Evolutionary conservation across 106 monocot genomes (phyloP).

Genomic region (Allium sativum): DNA sequence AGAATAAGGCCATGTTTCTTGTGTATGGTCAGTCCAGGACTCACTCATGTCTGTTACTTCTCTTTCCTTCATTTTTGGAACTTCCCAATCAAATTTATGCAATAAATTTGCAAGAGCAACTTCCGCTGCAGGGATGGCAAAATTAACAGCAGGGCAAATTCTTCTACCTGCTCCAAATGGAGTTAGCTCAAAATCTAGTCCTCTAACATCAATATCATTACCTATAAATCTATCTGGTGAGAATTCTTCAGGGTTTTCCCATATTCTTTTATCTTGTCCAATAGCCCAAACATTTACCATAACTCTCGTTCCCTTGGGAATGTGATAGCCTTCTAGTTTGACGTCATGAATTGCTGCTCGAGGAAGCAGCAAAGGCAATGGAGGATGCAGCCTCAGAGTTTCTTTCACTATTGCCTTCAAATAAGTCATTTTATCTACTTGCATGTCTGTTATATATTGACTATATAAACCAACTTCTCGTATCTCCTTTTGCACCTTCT

Average conservation of each 20-base stretch:
- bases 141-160: neutral
- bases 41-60: neutral
- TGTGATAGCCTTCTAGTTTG: neutral
- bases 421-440: neutral
- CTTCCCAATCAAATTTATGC: neutral
- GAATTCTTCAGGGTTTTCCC: neutral
- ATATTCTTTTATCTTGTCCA: neutral
- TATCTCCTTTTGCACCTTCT: slow-evolving; percentile 12
- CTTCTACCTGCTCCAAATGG: neutral
- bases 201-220: neutral
- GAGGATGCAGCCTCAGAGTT: slow-evolving; percentile 1
- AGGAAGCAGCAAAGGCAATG: neutral
- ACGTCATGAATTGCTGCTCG: neutral
- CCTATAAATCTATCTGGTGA: neutral
- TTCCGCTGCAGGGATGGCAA: neutral
- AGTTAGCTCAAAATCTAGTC: neutral
- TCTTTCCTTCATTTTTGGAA: neutral
- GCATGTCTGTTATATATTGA: slow-evolving; percentile 1
- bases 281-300: slow-evolving; percentile 1
- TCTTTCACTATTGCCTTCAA: slow-evolving; percentile 15
- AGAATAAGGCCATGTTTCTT: neutral
- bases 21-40: neutral
- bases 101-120: neutral
- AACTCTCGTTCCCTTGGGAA: neutral
- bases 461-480: neutral